phyloP scores from a whole-genome alignment of 2,329 filamentous ascomycete genomes.

The Epichloe scottii region DNA sequence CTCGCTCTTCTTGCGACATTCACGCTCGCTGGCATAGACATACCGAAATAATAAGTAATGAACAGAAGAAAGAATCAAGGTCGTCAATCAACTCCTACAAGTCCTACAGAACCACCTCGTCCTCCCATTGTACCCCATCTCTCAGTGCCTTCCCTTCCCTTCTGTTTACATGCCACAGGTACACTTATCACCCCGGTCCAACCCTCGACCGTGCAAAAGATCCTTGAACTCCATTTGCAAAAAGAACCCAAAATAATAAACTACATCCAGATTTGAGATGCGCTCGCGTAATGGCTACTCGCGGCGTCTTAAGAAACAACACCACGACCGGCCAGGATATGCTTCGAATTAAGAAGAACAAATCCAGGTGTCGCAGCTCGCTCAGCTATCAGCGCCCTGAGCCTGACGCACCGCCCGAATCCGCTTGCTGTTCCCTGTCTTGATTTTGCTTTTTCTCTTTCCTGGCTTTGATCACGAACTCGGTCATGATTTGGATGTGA shows the following conservation, averaged over 20 bases:
- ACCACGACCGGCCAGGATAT: neutral
- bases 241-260: slow-evolving; percentile 23
- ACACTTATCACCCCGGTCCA: slow-evolving; percentile 6
- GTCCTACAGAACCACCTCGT: slow-evolving; percentile 8
- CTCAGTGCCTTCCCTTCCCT: slow-evolving; percentile 3
- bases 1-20: neutral
- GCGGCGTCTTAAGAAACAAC: slow-evolving; percentile 4
- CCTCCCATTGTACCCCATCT: neutral
- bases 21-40: neutral
- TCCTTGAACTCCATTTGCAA: slow-evolving; percentile 26
- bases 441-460: slow-evolving; percentile 64
- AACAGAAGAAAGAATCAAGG: neutral
- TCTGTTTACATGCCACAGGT: slow-evolving; percentile 11
- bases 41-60: neutral
- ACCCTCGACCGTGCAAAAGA: slow-evolving; percentile 11
- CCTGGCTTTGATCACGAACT: slow-evolving; percentile 78
- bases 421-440: slow-evolving; percentile 42
- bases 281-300: slow-evolving; percentile 1
- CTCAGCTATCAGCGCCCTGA: slow-evolving; percentile 16
- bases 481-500: slow-evolving; percentile 78
- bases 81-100: slow-evolving; percentile 12
- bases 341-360: neutral
- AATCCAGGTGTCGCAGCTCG: slow-evolving; percentile 1
- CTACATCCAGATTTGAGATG: slow-evolving; percentile 25
- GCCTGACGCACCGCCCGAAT: slow-evolving; percentile 37